Conservation (phyloP, 139 green algal genomes). For the Chlorella vulgaris region DNA sequence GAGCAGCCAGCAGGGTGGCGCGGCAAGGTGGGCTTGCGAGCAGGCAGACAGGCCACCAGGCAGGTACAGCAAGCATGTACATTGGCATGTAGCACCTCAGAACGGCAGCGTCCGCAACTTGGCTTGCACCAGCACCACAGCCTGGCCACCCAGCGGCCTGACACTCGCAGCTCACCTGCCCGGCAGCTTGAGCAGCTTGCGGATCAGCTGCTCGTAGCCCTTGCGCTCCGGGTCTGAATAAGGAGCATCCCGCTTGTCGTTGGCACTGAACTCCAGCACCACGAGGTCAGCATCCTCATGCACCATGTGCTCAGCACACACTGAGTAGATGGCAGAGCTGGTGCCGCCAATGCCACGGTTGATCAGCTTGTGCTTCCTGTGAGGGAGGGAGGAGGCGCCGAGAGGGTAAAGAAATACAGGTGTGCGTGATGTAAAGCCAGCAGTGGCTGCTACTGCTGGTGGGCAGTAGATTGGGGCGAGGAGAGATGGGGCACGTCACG, state of each 20-base stretch:
- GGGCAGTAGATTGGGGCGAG: no score
- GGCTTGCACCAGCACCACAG: not conserved
- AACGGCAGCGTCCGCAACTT: no score
- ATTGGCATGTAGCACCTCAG: no score
- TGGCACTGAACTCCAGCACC: constrained; percentile 19
- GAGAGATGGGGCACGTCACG: no score
- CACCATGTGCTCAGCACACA: constrained; percentile 31
- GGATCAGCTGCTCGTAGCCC: constrained; percentile 27
- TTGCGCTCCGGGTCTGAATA: constrained; percentile 12
- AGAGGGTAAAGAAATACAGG: not conserved
- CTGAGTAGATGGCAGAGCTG: constrained; percentile 18
- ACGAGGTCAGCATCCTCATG: constrained; percentile 14
- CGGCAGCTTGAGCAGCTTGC: constrained; percentile 23
- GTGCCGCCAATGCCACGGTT: constrained; percentile 31
- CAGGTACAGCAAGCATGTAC: no score
- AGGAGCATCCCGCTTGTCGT: constrained; percentile 12
- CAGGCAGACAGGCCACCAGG: not conserved
- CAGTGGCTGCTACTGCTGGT: no score
- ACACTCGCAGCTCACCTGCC: constrained; percentile 22
- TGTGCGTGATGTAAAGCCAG: no score
- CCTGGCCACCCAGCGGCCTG: not conserved
- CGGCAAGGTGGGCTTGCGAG: not conserved
- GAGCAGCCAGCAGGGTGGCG: not conserved
- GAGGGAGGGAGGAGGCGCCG: not conserved
- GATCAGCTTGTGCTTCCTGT: constrained; percentile 6